Base-by-base conservation (phyloP, 164 flowering plant species). In the Berberis vulgaris region DNA sequence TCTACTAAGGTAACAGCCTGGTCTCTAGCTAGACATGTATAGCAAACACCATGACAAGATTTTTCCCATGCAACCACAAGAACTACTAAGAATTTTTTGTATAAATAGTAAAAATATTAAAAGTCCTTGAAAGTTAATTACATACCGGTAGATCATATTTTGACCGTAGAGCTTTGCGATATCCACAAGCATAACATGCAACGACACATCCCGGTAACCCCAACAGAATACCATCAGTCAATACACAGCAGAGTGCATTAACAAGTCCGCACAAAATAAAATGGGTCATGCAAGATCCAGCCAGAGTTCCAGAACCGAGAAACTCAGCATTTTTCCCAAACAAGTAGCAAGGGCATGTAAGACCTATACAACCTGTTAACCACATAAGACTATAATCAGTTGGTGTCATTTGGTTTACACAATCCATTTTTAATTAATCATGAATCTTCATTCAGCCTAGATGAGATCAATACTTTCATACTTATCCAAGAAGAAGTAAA, bases 291-390 rank as follows among this genome's bases (percentile, higher is more conserved):
- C 97, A 91, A 6, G 96, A 82, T 53, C 96, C 96, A 38, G 68
- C 45, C 10, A 84, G 71, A 53, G 90, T 83, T 74, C 87, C 89
- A 60, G 97, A 84, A 41, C 97, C 97, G 80, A 91, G 65, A 74
- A 80, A 72, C 64, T 91, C 96, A 6, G 96, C 94, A 78, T 91
- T 91, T 73, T 83, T 87, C 10, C 81, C 97, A 69, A 88, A 91
- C 58, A 88, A 66, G 73, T 62, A 81, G 76, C 94, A 91, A 44
- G 96, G 96, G 61, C 89, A 88, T 54, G 82, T 8, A 53, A 84
- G 73, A 44, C 90, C 94, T 63, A 91, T 49, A 70, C 79, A 84
- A 72, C 97, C 97, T 91, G 82, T 46, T 58, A n/a, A 58, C 5
- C 7, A 57, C 42, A 46, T 39, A 9, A n/a, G 40, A 59, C 54